phyloP scores from a whole-genome alignment of 176 grass and related monocot genomes.

The Avena insularis region DNA sequence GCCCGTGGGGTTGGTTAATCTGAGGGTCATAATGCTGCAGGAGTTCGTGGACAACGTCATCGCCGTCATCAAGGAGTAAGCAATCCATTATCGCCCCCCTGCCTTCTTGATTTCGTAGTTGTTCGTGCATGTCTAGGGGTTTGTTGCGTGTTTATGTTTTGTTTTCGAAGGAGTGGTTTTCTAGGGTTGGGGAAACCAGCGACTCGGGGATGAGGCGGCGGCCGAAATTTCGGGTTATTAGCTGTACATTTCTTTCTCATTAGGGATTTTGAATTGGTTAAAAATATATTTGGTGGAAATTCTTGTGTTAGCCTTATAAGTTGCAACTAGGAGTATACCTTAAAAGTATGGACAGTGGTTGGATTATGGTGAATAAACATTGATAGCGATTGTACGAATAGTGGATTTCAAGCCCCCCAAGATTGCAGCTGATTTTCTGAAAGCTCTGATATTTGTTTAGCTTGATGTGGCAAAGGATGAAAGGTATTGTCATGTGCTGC shows the following conservation, averaged over 20 bases:
- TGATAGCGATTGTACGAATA: neutral
- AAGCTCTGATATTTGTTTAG: neutral
- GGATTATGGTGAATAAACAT: neutral
- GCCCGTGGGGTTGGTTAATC: neutral
- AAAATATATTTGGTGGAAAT: neutral
- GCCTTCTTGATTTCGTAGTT: neutral
- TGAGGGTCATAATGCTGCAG: slow-evolving; percentile 61
- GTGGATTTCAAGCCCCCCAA: neutral
- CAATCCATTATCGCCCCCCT: neutral
- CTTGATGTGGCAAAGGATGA: neutral
- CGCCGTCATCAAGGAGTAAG: slow-evolving; percentile 89
- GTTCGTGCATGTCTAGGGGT: neutral
- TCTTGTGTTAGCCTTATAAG: neutral
- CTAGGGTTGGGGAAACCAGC: neutral
- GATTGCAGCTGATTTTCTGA: neutral
- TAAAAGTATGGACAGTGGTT: neutral
- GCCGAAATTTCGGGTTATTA: neutral
- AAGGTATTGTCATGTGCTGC: neutral
- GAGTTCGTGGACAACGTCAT: slow-evolving; percentile 79
- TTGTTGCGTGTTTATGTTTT: neutral
- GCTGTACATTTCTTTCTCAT: neutral
- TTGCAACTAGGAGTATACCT: neutral
- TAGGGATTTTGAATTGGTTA: neutral
- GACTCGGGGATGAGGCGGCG: neutral
- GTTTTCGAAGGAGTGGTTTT: neutral